phyloP scores from a whole-genome alignment of 768 basidiomycete species.

The Termitomyces sp. region DNA sequence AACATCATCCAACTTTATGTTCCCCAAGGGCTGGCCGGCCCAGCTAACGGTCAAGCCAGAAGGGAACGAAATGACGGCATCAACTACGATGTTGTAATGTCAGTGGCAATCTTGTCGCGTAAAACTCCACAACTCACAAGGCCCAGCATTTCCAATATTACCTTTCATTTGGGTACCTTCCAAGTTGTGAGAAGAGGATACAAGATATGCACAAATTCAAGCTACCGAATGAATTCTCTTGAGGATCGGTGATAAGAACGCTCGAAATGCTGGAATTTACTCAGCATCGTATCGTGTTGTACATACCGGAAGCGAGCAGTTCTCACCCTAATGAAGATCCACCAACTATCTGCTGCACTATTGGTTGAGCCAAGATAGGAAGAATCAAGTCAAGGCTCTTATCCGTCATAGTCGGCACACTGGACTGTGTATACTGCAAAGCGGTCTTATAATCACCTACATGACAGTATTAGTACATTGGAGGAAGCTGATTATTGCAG shows the following conservation, averaged over 20 bases:
- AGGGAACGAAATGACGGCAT: constrained; percentile 63
- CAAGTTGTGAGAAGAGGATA: not conserved
- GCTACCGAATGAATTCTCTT: constrained; percentile 53
- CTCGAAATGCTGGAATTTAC: constrained; percentile 39
- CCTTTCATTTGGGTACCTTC: constrained; percentile 51
- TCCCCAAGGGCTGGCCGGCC: constrained; percentile 51
- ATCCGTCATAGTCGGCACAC: constrained; percentile 57
- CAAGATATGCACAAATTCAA: not conserved
- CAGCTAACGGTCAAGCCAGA: constrained; percentile 57
- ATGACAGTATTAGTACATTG: not conserved
- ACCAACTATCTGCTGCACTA: constrained; percentile 67
- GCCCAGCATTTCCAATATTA: constrained; percentile 63
- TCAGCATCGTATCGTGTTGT: not conserved
- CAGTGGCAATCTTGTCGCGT: constrained; percentile 1
- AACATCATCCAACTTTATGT: constrained; percentile 55
- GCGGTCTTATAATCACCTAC: constrained; percentile 60
- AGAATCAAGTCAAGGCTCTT: constrained; percentile 56
- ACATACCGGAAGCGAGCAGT: not conserved
- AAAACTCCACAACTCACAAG: constrained; percentile 40
- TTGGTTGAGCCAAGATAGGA: constrained; percentile 65
- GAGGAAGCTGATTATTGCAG: not conserved
- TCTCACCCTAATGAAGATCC: constrained; percentile 49
- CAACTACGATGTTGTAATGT: constrained; percentile 33
- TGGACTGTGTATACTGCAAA: constrained; percentile 52
- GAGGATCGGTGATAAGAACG: constrained; percentile 55